Percentiles rank a stretch among this genome's conserved stretches.
phyloP scores from a whole-genome alignment of 345 rosid genomes.

The Hibiscus syriacus region DNA sequence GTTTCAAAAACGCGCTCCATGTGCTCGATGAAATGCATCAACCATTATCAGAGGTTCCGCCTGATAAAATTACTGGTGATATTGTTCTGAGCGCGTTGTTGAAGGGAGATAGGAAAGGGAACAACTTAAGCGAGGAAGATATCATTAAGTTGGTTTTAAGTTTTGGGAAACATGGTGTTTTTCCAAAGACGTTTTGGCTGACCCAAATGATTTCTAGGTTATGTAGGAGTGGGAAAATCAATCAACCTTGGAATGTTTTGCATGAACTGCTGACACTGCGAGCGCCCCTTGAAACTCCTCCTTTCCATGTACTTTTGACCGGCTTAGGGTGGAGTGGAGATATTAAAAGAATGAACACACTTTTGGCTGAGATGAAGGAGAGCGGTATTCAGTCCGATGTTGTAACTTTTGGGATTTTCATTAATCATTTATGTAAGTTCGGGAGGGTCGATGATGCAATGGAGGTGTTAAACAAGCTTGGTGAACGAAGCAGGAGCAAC shows the following conservation, averaged over 20 bases:
- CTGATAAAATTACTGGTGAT: slow-evolving; percentile 38
- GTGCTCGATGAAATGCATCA: slow-evolving; percentile 88
- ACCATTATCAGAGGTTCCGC: slow-evolving; percentile 26
- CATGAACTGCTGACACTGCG: slow-evolving; percentile 37
- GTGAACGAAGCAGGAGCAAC: slow-evolving; percentile 22
- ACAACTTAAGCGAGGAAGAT: background rate
- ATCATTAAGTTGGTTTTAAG: background rate
- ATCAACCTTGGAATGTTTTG: slow-evolving; percentile 43
- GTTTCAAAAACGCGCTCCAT: slow-evolving; percentile 46
- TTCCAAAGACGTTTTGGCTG: background rate
- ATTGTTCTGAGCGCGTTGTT: slow-evolving; percentile 35
- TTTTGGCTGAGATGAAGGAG: slow-evolving; percentile 55
- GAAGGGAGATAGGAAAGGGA: slow-evolving; percentile 20
- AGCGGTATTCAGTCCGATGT: slow-evolving; percentile 37
- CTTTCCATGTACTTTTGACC: slow-evolving; percentile 56
- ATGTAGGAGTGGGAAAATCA: slow-evolving; percentile 28
- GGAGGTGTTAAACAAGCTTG: slow-evolving; percentile 43
- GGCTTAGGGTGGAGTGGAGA: slow-evolving; percentile 42
- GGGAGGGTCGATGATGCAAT: slow-evolving; percentile 60
- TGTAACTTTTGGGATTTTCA: slow-evolving; percentile 60
- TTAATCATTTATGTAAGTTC: slow-evolving; percentile 54
- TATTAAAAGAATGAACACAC: slow-evolving; percentile 43
- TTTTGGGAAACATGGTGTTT: background rate
- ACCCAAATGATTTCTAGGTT: slow-evolving; percentile 12
- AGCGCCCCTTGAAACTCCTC: slow-evolving; percentile 31